A percentile compares a stretch with the other conserved stretches of the same genome.
Conservation (phyloP, 176 grass and related monocot species). For the Carex parvula region DNA sequence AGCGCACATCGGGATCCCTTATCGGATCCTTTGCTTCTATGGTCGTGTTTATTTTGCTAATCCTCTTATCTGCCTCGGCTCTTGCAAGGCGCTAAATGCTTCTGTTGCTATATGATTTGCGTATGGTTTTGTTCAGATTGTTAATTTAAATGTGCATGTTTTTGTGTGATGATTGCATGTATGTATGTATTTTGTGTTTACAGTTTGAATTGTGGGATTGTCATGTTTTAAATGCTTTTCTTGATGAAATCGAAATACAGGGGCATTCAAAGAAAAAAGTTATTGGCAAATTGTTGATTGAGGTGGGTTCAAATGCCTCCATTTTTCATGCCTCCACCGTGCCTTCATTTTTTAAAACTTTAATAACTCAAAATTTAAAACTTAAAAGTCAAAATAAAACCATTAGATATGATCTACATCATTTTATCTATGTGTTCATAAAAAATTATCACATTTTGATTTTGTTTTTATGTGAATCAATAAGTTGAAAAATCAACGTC, state of each 20-base stretch:
- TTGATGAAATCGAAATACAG: background rate
- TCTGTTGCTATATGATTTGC: constrained; percentile 19
- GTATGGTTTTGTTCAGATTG: constrained; percentile 24
- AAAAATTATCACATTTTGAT: no score
- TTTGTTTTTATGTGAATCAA: no score
- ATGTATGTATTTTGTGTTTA: background rate
- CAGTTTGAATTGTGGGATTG: background rate
- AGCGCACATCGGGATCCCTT: constrained; percentile 62
- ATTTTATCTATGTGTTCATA: no score
- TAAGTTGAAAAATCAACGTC: no score
- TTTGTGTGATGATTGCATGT: constrained; percentile 2
- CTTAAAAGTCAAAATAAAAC: no score
- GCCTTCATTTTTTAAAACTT: no score
- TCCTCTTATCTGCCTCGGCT: constrained; percentile 47
- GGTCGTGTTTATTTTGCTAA: constrained; percentile 56
- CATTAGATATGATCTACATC: no score
- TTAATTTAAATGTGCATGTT: background rate
- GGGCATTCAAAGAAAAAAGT: background rate
- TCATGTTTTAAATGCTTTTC: constrained; percentile 1
- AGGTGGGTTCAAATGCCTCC: no score
- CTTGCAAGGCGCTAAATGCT: constrained; percentile 40
- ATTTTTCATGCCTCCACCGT: no score
- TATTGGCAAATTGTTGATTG: background rate
- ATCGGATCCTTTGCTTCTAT: constrained; percentile 65
- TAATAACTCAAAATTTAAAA: no score